These are phyloP conservation scores for Larix kaempferi DNA, from an alignment of 75 land plant species.

Conservation along the genomic window DNA sequence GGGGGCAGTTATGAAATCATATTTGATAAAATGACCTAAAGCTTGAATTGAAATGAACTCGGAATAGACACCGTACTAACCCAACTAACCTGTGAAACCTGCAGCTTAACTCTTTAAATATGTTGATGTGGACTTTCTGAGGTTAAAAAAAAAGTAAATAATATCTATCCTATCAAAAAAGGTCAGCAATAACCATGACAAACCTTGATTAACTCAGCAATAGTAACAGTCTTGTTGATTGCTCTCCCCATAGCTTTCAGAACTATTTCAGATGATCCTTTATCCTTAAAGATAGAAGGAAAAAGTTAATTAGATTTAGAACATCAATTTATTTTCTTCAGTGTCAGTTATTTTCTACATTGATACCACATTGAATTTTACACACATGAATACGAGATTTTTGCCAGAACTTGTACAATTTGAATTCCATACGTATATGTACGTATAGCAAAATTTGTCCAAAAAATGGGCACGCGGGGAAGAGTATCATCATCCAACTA, in stretches of 20 bases:
- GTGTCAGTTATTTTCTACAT: no score
- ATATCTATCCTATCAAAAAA: background rate
- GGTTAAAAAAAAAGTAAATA: background rate
- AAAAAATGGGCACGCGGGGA: no score
- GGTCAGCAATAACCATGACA: background rate
- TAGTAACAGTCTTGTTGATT: constrained; percentile 75
- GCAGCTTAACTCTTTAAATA: background rate
- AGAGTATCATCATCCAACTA: no score
- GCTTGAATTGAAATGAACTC: background rate
- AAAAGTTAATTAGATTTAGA: background rate
- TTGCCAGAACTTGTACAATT: no score
- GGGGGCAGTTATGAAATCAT: background rate
- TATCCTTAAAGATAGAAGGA: constrained; percentile 40
- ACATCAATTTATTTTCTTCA: no score
- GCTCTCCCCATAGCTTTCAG: constrained; percentile 84
- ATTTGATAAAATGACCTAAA: background rate
- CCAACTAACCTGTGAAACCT: background rate
- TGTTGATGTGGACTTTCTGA: background rate
- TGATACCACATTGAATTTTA: no score
- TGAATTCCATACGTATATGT: no score
- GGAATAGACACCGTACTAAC: background rate
- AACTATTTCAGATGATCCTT: constrained; percentile 60
- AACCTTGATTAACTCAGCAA: constrained; percentile 74
- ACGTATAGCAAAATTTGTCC: no score
- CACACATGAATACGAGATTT: no score